Base-by-base conservation (phyloP, 192 early-diverging fungal species). In the Phycomyces blakesleeanus region DNA sequence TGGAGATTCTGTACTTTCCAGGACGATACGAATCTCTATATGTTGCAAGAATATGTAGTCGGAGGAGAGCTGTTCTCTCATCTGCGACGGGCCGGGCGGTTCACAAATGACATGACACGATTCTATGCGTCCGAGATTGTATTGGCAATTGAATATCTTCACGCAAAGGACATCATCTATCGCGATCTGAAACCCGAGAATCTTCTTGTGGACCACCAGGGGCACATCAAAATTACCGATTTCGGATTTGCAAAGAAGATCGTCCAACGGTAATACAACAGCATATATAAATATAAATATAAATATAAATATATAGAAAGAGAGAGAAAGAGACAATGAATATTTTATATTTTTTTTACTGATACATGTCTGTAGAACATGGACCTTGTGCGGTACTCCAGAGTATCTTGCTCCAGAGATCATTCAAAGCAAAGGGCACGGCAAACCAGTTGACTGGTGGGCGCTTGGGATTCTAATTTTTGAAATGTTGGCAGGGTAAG, bases 371-470 rank as follows among this genome's bases (percentile, higher is more conserved):
- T n/a, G 53, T 63, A 89, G 96, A 79, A 98, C 96, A 44, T 98
- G 95, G 95, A 98, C 96, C 49, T 75, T 98, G 56, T 98, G 96
- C 76, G 96, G 96, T 20, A 98, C 96, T 6, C 95, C 94, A 51
- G 96, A 97, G 70, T 98, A 98, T 74, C 77, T 98, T 49, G 96
- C 96, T 42, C 96, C 96, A 15, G 91, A 90, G 76, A 98, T 98
- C 59, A 98, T 98, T 78, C 93, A 96, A 77, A 87, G 87, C 63
- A 94, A 93, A 81, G 96, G 96, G 18, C 94, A 98, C 69, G 93
- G 94, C 16, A 97, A 96, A 69, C 87, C 96, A 5, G 96, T 98
- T 9, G 96, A 98, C 74, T 98, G 96, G 96, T 98, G 96, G 96
- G 95, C 95, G 22, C 80, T 98, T 41, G 96, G 96, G 47, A 96